A percentile compares a stretch with the other conserved stretches of the same genome.
Conservation (phyloP, 2,329 filamentous ascomycete genomes). For the Furcasterigmium sp. region DNA sequence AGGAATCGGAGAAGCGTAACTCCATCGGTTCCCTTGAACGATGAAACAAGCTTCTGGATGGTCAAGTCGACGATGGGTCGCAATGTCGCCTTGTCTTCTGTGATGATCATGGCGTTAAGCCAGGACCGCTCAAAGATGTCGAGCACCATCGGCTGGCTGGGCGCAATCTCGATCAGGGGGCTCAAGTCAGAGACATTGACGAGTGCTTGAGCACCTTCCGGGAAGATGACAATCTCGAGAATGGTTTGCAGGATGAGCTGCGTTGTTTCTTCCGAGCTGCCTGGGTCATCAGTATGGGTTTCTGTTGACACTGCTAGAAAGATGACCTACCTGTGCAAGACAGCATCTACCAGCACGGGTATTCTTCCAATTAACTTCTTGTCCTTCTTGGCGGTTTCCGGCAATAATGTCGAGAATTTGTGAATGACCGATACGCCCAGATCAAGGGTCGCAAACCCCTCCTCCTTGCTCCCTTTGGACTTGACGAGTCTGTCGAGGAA, state of each 20-base stretch:
- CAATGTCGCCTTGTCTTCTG: conserved; percentile 23
- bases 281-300: neutral
- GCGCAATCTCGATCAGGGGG: conserved; percentile 51
- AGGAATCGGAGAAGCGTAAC: conserved; percentile 55
- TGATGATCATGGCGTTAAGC: conserved; percentile 38
- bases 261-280: conserved; percentile 47
- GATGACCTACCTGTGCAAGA: conserved; percentile 44
- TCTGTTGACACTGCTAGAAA: neutral
- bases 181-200: conserved; percentile 44
- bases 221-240: conserved; percentile 46
- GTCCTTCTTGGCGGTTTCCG: conserved; percentile 37
- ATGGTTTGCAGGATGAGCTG: conserved; percentile 52
- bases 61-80: conserved; percentile 37
- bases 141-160: conserved; percentile 46
- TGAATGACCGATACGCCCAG: conserved; percentile 59
- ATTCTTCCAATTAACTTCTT: conserved; percentile 47
- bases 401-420: conserved; percentile 54
- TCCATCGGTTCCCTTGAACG: conserved; percentile 54
- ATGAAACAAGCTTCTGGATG: conserved; percentile 42
- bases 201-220: conserved; percentile 44
- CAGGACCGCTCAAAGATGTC: conserved; percentile 53
- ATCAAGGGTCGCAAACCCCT: conserved; percentile 56
- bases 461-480: conserved; percentile 34
- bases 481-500: conserved; percentile 60
- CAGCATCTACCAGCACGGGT: conserved; percentile 44